A percentile compares a stretch with the other conserved stretches of the same genome.
phyloP scores from a whole-genome alignment of 768 basidiomycete genomes.

The Pleurotus eryngii region DNA sequence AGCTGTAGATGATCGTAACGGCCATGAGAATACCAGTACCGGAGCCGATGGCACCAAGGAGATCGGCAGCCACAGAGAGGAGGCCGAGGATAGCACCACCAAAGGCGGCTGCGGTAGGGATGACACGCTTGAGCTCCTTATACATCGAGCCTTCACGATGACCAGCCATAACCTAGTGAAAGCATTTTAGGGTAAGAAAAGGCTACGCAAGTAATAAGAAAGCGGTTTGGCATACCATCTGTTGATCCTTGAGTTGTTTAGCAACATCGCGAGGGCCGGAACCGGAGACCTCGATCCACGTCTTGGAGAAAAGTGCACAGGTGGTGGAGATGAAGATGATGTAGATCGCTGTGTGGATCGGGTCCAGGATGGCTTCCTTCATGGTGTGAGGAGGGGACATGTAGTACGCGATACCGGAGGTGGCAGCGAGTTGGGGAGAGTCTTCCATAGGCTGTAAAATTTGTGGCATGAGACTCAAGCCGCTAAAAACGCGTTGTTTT shows the following conservation, averaged over 20 bases:
- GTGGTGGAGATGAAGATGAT: slow-evolving; percentile 90
- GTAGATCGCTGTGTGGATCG: slow-evolving; percentile 89
- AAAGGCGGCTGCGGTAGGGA: slow-evolving; percentile 96
- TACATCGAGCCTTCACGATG: slow-evolving; percentile 98
- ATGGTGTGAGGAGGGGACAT: slow-evolving; percentile 98
- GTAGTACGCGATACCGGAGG: slow-evolving; percentile 93
- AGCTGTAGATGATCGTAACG: slow-evolving; percentile 95
- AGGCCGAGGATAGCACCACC: slow-evolving; percentile 96
- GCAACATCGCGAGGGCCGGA: slow-evolving; percentile 95
- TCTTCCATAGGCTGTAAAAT: slow-evolving; percentile 83
- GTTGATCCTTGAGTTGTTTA: slow-evolving; percentile 97
- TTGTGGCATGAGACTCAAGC: too few relatives aligned
- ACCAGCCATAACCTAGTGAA: slow-evolving; percentile 66
- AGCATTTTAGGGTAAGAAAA: too few relatives aligned
- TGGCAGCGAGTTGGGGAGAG: slow-evolving; percentile 86
- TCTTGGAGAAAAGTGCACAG: slow-evolving; percentile 97
- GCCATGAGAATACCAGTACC: slow-evolving; percentile 98
- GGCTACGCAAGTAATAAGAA: too few relatives aligned
- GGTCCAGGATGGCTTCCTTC: slow-evolving; percentile 83
- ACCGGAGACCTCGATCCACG: slow-evolving; percentile 99
- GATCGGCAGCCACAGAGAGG: slow-evolving; percentile 85
- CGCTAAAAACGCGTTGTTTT: neutral
- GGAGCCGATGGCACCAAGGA: slow-evolving; percentile 94
- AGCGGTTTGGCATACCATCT: too few relatives aligned
- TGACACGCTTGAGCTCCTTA: slow-evolving; percentile 97